Evolutionary conservation across 257 asterid species (phyloP), one percentile per base, ranked within the genome.

Genomic region (Solanum okadae): DNA sequence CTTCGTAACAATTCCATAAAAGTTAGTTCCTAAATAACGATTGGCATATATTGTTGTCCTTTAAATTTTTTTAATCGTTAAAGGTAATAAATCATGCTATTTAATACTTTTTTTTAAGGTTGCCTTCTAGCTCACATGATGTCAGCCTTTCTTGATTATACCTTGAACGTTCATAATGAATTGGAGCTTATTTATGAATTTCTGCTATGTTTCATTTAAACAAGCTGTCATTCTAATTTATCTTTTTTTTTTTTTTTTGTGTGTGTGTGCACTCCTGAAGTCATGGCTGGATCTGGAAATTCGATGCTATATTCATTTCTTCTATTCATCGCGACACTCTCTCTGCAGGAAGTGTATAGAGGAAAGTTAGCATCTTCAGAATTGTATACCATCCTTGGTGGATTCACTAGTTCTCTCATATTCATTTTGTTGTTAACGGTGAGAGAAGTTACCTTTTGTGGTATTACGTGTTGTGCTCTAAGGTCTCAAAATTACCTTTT

Each of bases 341-440:
- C 98, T 89, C 90, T 95, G 85, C 99, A 96, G 94, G 96, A 93
- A 91, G 87, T 96, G 94, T 95, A 89, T 87, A 93, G 97, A 92
- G 94, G 88, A 22, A 95, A 93, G 88, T 90, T 96, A 91, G 98
- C 97, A 75, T 96, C 99, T 73, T 93, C 99, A 25, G 98, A 96
- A 93, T 91, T 96, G 89, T 94, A 93, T 88, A 96, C 99, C 14
- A 95, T 96, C 92, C 94, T 95, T 84, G 99, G 99, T 90, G 99
- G 99, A 31, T 95, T 96, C 90, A 93, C 95, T 22, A 59, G 67
- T 89, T 95, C 99, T 38, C 89, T 96, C 90, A 84, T 96, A 87
- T 96, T 96, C 92, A 94, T 96, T 77, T 77, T 90, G 87, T 90
- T 95, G 89, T 92, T 95, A 86, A 96, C 99, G 86, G 99, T 96